Percentiles rank a stretch among this genome's conserved stretches.
Conservation (phyloP, 2,329 filamentous ascomycete genomes). For the Cladosporium austrohemisphaericum region DNA sequence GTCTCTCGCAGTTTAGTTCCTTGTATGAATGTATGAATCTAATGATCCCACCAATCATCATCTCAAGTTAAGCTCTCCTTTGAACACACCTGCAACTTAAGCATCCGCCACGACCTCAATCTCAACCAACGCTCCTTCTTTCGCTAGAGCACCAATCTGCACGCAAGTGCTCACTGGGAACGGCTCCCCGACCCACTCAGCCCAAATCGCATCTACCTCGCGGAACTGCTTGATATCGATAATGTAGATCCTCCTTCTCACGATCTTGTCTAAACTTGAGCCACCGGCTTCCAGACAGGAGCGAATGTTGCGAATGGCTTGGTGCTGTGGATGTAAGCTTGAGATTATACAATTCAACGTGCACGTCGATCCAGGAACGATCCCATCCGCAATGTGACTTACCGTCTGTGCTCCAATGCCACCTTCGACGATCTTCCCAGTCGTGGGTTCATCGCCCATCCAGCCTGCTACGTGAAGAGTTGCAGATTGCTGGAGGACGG, state of each 20-base stretch:
- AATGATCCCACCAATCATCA: neutral
- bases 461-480: slow-evolving; percentile 22
- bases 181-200: slow-evolving; percentile 15
- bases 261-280: slow-evolving; percentile 19
- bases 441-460: slow-evolving; percentile 25
- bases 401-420: slow-evolving; percentile 21
- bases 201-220: slow-evolving; percentile 19
- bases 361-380: neutral
- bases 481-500: slow-evolving; percentile 15
- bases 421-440: slow-evolving; percentile 21
- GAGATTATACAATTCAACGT: too few relatives aligned
- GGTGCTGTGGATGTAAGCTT: slow-evolving; percentile 14
- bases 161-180: slow-evolving; percentile 22
- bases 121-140: slow-evolving; percentile 22
- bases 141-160: slow-evolving; percentile 20
- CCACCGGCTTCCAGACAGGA: slow-evolving; percentile 19
- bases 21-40: too few relatives aligned
- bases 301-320: slow-evolving; percentile 20
- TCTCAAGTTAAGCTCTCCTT: too few relatives aligned
- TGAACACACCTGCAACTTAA: neutral
- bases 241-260: slow-evolving; percentile 20
- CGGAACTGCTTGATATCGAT: slow-evolving; percentile 21
- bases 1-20: too few relatives aligned
- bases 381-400: too few relatives aligned
- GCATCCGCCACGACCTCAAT: slow-evolving; percentile 21